phyloP scores from a whole-genome alignment of 2,329 filamentous ascomycete species.

The Pestalotiopsis sp. region DNA sequence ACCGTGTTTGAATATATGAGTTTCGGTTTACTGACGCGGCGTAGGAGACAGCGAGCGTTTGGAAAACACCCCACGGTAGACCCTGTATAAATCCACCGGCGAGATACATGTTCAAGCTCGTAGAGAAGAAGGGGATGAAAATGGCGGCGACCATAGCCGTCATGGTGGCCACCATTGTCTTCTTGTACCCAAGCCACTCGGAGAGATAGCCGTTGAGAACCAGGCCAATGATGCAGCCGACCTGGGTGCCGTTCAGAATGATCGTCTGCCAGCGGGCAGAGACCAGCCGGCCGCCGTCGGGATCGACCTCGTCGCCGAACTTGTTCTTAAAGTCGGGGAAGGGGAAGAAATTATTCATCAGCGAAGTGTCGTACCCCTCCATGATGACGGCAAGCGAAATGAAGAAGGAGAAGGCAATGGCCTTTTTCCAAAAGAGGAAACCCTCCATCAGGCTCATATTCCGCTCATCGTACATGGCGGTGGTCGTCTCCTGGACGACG shows the following conservation, averaged over 20 bases:
- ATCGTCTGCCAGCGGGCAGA: conserved; percentile 17
- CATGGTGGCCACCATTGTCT: conserved; percentile 15
- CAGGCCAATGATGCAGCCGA: conserved; percentile 16
- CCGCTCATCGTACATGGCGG: conserved; percentile 15
- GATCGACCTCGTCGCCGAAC: conserved; percentile 17
- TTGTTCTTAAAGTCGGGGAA: conserved; percentile 17
- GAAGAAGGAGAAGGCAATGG: conserved; percentile 15
- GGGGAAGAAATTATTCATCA: conserved; percentile 18
- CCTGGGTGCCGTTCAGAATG: conserved; percentile 16
- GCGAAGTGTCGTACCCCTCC: conserved; percentile 15
- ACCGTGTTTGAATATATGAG: background rate
- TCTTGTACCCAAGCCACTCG: conserved; percentile 17
- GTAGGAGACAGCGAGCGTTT: conserved; percentile 14
- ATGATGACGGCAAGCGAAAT: conserved; percentile 17
- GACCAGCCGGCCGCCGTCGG: conserved; percentile 12
- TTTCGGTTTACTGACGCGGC: conserved; percentile 5
- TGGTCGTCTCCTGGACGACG: conserved; percentile 10
- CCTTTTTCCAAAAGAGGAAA: conserved; percentile 15
- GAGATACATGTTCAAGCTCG: conserved; percentile 15
- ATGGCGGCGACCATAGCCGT: conserved; percentile 12
- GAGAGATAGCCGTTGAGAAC: conserved; percentile 15
- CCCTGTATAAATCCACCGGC: conserved; percentile 15
- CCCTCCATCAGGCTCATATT: conserved; percentile 12
- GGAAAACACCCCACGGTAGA: conserved; percentile 18
- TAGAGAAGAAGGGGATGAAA: conserved; percentile 18